A percentile compares a stretch with the other conserved stretches of the same genome.
These are phyloP conservation scores for Nelumbo lutea DNA, from an alignment of 164 flowering plant species.

Conservation along the genomic window DNA sequence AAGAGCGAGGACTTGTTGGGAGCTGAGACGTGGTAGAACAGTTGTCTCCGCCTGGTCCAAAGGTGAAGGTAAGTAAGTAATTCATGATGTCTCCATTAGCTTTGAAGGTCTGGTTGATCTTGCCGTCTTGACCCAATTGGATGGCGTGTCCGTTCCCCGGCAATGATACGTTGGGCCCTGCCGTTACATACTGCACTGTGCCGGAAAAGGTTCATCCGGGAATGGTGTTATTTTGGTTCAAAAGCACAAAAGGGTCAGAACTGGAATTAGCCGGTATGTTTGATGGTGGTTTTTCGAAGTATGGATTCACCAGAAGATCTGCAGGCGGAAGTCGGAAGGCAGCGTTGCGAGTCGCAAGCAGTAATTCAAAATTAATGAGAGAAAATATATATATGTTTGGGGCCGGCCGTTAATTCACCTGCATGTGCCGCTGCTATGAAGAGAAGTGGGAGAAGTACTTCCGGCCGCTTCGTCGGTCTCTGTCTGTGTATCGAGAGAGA, in stretches of 20 bases:
- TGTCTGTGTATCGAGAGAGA: not conserved
- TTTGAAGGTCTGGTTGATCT: conserved; percentile 43
- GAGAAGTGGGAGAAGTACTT: conserved; percentile 2
- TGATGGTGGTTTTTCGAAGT: conserved; percentile 41
- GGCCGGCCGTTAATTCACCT: not conserved
- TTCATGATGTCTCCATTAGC: conserved; percentile 15
- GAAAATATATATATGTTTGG: not conserved
- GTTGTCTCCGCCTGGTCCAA: conserved; percentile 28
- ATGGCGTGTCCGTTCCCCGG: conserved; percentile 39
- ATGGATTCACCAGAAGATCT: conserved; percentile 40
- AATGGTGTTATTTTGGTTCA: conserved; percentile 25
- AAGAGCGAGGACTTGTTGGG: conserved; percentile 25
- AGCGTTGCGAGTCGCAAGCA: not conserved
- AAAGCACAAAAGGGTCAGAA: conserved; percentile 15
- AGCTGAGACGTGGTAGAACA: conserved; percentile 30
- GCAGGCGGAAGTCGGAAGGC: not conserved
- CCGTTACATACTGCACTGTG: conserved; percentile 30
- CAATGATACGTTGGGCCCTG: conserved; percentile 17
- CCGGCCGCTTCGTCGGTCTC: not conserved
- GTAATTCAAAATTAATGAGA: not conserved
- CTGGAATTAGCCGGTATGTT: conserved; percentile 23
- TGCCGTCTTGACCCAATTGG: conserved; percentile 36
- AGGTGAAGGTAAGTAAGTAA: conserved; percentile 35
- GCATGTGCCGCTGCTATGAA: conserved; percentile 2
- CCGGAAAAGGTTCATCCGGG: conserved; percentile 47